Percentiles rank a stretch among this genome's conserved stretches.
Evolutionary conservation across 805 yeast genomes (phyloP).

Genomic region (Saccharomycopsis schoenii): DNA sequence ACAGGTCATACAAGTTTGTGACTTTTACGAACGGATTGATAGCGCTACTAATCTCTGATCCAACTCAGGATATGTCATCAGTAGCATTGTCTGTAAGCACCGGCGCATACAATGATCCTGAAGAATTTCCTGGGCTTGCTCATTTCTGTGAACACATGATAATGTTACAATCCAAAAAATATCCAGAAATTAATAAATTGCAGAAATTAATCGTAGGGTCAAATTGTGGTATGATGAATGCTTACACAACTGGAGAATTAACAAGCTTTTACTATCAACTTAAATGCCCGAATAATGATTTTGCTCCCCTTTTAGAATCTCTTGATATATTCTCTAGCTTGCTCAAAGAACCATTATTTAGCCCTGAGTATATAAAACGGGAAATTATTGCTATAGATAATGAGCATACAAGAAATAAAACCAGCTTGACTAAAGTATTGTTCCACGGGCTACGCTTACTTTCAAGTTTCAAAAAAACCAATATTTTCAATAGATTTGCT

Average conservation of each 20-base stretch:
- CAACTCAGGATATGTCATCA: slow-evolving; percentile 51
- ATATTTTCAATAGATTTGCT: slow-evolving; percentile 52
- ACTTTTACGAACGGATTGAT: slow-evolving; percentile 59
- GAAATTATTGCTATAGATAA: slow-evolving; percentile 56
- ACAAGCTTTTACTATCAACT: slow-evolving; percentile 57
- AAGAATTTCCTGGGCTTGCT: slow-evolving; percentile 66
- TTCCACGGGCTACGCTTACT: slow-evolving; percentile 51
- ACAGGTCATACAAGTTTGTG: slow-evolving; percentile 29
- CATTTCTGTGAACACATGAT: slow-evolving; percentile 81
- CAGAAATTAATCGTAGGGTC: slow-evolving; percentile 33
- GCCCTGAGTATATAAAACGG: slow-evolving; percentile 30
- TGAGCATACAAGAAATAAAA: slow-evolving; percentile 52
- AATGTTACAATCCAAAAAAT: slow-evolving; percentile 45
- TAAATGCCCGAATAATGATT: slow-evolving; percentile 29
- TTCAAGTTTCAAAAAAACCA: slow-evolving; percentile 28
- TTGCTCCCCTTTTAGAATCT: slow-evolving; percentile 11
- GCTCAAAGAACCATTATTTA: slow-evolving; percentile 43
- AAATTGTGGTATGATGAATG: slow-evolving; percentile 51
- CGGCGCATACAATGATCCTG: slow-evolving; percentile 78
- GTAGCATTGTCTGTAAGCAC: slow-evolving; percentile 67
- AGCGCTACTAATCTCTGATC: slow-evolving; percentile 66
- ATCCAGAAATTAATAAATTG: slow-evolving; percentile 38
- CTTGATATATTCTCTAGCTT: slow-evolving; percentile 41
- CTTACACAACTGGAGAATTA: slow-evolving; percentile 58
- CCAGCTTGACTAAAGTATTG: slow-evolving; percentile 34